A percentile compares a stretch with the other conserved stretches of the same genome.
phyloP scores from a whole-genome alignment of 2,329 filamentous ascomycete species.

The Tolypocladium ophioglossoides region DNA sequence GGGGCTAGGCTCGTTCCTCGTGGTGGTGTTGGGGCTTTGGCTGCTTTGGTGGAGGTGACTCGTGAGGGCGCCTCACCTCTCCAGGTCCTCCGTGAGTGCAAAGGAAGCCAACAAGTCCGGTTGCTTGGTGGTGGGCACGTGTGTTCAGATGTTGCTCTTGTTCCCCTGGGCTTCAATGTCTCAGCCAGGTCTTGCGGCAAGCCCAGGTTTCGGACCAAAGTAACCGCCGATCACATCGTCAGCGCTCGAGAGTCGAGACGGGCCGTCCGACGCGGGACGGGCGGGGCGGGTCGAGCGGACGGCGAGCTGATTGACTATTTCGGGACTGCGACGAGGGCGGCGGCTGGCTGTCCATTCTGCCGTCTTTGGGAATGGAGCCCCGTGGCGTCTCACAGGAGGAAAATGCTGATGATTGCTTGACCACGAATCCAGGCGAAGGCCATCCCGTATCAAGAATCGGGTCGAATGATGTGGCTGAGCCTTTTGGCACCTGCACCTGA shows the following conservation, averaged over 20 bases:
- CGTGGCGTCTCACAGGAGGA: neutral
- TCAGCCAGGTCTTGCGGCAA: slow-evolving; percentile 3
- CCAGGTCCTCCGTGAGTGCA: neutral
- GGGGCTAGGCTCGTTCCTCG: neutral
- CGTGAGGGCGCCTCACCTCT: neutral
- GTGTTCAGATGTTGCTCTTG: neutral
- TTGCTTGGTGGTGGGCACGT: neutral
- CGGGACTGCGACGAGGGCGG: neutral
- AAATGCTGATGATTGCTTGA: neutral
- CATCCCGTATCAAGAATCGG: no score
- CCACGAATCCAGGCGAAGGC: no score
- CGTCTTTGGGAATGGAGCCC: neutral
- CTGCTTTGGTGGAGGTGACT: neutral
- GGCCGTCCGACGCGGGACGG: neutral
- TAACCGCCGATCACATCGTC: neutral
- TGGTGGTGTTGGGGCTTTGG: neutral
- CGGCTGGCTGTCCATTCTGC: neutral
- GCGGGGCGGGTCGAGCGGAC: neutral
- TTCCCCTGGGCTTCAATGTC: neutral
- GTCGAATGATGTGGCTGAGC: neutral
- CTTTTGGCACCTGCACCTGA: no score
- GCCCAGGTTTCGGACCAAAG: neutral
- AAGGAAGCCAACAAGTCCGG: neutral
- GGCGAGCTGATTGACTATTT: neutral
- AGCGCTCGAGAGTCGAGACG: slow-evolving; percentile 1